Evolutionary conservation across 139 green algal genomes (phyloP), one percentile per base, ranked within the genome.

Genomic region (Desmodesmus armatus): DNA sequence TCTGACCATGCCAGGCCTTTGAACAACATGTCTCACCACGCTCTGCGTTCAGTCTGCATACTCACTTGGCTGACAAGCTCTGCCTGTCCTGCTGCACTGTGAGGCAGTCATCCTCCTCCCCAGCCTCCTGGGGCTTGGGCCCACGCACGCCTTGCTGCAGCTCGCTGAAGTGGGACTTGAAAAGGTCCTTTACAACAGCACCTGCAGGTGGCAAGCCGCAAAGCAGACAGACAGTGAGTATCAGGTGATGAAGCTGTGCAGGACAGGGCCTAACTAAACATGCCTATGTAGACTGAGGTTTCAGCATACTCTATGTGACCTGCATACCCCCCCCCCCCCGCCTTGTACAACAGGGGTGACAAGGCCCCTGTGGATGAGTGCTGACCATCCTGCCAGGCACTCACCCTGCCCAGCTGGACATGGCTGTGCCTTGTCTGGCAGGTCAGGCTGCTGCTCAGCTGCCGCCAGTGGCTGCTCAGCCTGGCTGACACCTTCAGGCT

Each of bases 111-210:
- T n/a, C 76, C 0, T 49, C 2, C 29, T 7, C 27, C 0, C 29
- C 51, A 33, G 23, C 44, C 1, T 70, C 29, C 37, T 23, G 62
- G 0, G 69, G 76, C 84, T 88, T 84, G 53, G 29, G 37, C 41
- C 69, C 1, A 78, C 69, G 53, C 77, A 88, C 6, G 37, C 39
- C 69, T 90, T 82, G n/a, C 21, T 13, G 80, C 47, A 90, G 80
- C 63, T 78, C 80, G 78, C 85, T 83, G 62, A 92, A 92, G 80
- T 92, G 86, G 23, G 85, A 72, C 72, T 82, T 89, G 75, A 29
- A 74, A 27, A 60, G 31, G 35, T 51, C 51, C 35, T 23, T 31
- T 5, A 77, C 62, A 37, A 74, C 40, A 47, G 13, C 76, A 71
- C 66, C 66, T 49, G 66, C 66, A 74, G 29, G 23, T 23, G 60